These are phyloP conservation scores for Xylona heveae DNA, from an alignment of 495 filamentous ascomycete genomes.

Conservation along the genomic window DNA sequence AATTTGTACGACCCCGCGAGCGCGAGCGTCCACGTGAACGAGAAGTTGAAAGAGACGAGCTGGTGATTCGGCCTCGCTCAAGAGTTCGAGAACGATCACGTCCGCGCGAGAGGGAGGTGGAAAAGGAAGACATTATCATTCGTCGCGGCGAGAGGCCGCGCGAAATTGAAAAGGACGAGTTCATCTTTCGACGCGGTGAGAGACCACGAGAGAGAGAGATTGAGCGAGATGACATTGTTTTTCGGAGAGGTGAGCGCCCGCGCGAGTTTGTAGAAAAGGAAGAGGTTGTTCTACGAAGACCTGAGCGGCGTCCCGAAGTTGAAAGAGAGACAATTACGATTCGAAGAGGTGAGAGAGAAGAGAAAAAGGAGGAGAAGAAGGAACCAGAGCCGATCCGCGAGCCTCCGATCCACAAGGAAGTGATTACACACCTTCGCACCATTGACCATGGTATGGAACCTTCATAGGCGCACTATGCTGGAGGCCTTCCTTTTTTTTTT, in stretches of 20 bases:
- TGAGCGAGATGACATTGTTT: slow-evolving; percentile 13
- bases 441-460: slow-evolving; percentile 64
- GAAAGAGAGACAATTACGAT: slow-evolving; percentile 12
- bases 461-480: neutral
- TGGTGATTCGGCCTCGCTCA: slow-evolving; percentile 7
- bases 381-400: slow-evolving; percentile 37
- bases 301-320: slow-evolving; percentile 4
- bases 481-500: neutral
- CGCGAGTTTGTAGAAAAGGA: slow-evolving; percentile 9
- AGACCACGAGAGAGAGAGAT: slow-evolving; percentile 10
- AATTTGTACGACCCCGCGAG: neutral
- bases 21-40: slow-evolving; percentile 3
- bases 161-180: slow-evolving; percentile 11
- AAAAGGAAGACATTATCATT: slow-evolving; percentile 14
- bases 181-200: slow-evolving; percentile 13
- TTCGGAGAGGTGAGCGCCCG: slow-evolving; percentile 5
- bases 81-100: slow-evolving; percentile 5
- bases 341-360: slow-evolving; percentile 10
- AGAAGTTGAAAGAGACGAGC: slow-evolving; percentile 11
- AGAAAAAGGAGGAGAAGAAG: slow-evolving; percentile 2
- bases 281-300: slow-evolving; percentile 7
- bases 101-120: slow-evolving; percentile 12
- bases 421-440: slow-evolving; percentile 69
- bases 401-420: slow-evolving; percentile 55
- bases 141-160: slow-evolving; percentile 11